These are phyloP conservation scores for Cucurbita maxima DNA, from an alignment of 306 rosid genomes.

Conservation along the genomic window DNA sequence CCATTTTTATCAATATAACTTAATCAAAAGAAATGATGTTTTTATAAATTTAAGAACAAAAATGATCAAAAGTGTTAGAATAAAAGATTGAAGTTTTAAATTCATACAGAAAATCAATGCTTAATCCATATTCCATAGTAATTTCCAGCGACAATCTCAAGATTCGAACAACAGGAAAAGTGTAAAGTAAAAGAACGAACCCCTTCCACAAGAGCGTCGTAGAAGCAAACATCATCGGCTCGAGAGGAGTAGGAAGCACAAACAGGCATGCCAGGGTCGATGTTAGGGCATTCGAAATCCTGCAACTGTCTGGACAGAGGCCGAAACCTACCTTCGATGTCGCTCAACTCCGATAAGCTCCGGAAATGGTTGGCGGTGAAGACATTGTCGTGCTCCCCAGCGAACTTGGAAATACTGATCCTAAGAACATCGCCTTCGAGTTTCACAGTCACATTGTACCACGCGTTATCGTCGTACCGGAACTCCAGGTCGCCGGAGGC, in stretches of 20 bases:
- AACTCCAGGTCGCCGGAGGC: slow-evolving; percentile 13
- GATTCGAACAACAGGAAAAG: background rate
- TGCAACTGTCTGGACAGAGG: slow-evolving; percentile 26
- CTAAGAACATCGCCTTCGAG: slow-evolving; percentile 16
- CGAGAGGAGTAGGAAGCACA: slow-evolving; percentile 20
- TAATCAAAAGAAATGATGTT: background rate
- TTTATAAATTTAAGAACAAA: background rate
- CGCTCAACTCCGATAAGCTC: slow-evolving; percentile 8
- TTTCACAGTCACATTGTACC: slow-evolving; percentile 19
- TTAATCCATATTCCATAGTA: background rate
- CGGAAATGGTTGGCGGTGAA: background rate
- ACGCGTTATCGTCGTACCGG: slow-evolving; percentile 21
- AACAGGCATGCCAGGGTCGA: slow-evolving; percentile 7
- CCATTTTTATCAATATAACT: background rate
- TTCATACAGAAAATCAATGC: background rate
- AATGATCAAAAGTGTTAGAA: background rate
- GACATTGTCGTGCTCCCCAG: slow-evolving; percentile 1
- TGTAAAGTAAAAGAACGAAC: background rate
- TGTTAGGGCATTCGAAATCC: slow-evolving; percentile 22
- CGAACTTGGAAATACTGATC: slow-evolving; percentile 14
- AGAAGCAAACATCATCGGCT: slow-evolving; percentile 27
- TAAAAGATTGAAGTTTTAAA: background rate
- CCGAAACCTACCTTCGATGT: slow-evolving; percentile 21
- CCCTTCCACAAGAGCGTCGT: slow-evolving; percentile 25
- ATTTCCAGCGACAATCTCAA: background rate